phyloP scores from a whole-genome alignment of 2,329 filamentous ascomycete genomes.

The Ceratocystis harringtonii region DNA sequence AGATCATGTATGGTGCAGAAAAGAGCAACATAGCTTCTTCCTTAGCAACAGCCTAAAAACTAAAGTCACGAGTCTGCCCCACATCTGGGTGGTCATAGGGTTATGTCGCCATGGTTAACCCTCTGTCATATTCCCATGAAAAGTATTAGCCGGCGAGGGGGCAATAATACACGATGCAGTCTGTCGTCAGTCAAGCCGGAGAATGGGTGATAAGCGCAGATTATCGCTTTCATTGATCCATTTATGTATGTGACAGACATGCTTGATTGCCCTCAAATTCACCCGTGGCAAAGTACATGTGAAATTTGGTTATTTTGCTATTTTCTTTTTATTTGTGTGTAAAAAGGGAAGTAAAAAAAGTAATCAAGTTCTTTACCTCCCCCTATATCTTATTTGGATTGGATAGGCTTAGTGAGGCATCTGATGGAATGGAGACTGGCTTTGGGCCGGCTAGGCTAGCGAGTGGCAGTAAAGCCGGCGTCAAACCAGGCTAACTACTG shows the following conservation, averaged over 20 bases:
- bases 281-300: neutral
- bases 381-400: too few species aligned
- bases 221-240: too few species aligned
- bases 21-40: too few species aligned
- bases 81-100: neutral
- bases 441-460: too few species aligned
- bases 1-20: too few species aligned
- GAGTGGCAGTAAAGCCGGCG: neutral
- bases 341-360: too few species aligned
- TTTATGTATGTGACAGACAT: neutral
- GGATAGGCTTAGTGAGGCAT: too few species aligned
- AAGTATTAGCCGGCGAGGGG: neutral
- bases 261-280: neutral
- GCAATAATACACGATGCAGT: neutral
- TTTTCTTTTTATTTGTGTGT: too few species aligned
- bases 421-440: too few species aligned
- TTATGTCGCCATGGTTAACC: neutral
- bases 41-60: neutral
- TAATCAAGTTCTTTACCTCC: too few species aligned
- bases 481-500: neutral
- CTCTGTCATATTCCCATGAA: neutral
- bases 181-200: neutral
- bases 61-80: too few species aligned
- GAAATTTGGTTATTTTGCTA: neutral
- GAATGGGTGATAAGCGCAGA: neutral